Evolutionary conservation across 176 grass and related monocot species (phyloP), one percentile per base, ranked within the genome.

Genomic region (Melocanna baccifera): DNA sequence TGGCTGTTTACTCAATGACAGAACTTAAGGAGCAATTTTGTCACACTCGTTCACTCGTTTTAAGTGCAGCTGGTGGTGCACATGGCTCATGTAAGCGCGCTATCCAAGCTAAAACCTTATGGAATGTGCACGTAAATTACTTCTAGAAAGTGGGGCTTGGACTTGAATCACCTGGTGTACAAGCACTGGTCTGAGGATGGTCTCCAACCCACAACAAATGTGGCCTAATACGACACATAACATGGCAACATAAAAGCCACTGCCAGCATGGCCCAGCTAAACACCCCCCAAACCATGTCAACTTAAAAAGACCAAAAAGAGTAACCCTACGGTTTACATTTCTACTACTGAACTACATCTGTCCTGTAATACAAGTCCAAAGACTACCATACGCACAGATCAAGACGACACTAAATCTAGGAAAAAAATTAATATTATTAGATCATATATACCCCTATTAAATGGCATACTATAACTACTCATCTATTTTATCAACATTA

Each of bases 201-300:
- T 70, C 65, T 58, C 74, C n/a, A 67, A 30, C 6, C 39, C 47
- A 50, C 10, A 69, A 22, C 12, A 55, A 73, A 80, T 74, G 14
- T 3, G 16, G 47, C 51, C 19, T 67, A 28, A 74, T 39, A 84
- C 9, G 48, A 28, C 62, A 87, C 40, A 46, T 47, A 61, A 37
- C 70, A 79, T 56, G 69, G 51, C 50, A 51, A 6, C 62, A 56
- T 14, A 59, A 87, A 71, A 34, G 50, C 26, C 40, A 74, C 57
- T 73, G 22, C 26, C 25, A 43, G 39, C 7, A 67, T 26, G 69
- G 85, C 18, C 55, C 68, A 67, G 67, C 57, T 22, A 57, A 81
- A 75, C 6, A 12, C 46, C 25, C 25, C 47, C 2, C 47, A 30
- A 56, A 57, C 69, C 48, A 65, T 73, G 18, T 74, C 46, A 46